Evolutionary conservation across 208 protist genomes (phyloP).

Genomic region (Herpetomonas samuelpessoai): DNA sequence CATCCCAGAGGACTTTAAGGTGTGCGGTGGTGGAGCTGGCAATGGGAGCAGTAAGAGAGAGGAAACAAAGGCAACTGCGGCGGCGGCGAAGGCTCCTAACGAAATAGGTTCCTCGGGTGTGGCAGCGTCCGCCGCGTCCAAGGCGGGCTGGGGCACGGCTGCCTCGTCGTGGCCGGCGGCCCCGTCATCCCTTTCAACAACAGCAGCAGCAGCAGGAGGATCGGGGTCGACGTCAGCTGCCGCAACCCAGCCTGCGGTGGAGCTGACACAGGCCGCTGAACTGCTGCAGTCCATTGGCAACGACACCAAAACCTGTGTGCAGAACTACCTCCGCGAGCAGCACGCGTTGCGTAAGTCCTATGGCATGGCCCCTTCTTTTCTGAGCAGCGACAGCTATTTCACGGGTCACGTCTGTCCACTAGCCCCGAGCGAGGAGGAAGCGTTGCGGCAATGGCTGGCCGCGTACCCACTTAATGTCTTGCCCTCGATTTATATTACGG

Average conservation of each 20-base stretch:
- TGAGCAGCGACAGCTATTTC: too few species aligned
- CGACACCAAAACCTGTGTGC: constrained; percentile 44
- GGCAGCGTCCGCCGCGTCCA: too few species aligned
- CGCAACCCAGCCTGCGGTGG: not conserved
- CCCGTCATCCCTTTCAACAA: too few species aligned
- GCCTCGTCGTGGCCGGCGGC: not conserved
- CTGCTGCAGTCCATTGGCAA: constrained; percentile 33
- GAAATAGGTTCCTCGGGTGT: too few species aligned
- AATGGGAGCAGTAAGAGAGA: constrained; percentile 1
- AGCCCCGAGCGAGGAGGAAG: not conserved
- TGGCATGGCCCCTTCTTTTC: too few species aligned
- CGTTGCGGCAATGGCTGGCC: constrained; percentile 4
- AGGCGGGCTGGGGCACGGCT: not conserved
- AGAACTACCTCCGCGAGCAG: constrained; percentile 47
- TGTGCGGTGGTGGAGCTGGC: constrained; percentile 26
- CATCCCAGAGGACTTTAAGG: constrained; percentile 63
- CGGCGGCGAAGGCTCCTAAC: too few species aligned
- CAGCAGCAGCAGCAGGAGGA: not conserved
- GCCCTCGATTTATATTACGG: constrained; percentile 47
- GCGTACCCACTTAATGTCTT: constrained; percentile 1
- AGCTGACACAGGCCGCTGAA: not conserved
- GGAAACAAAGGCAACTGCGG: too few species aligned
- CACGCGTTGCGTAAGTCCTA: not conserved
- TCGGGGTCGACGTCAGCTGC: not conserved
- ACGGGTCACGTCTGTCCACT: too few species aligned